Evolutionary conservation across 2,329 filamentous ascomycete species (phyloP), one percentile per base, ranked within the genome.

Genomic region (Bertia moriformis): DNA sequence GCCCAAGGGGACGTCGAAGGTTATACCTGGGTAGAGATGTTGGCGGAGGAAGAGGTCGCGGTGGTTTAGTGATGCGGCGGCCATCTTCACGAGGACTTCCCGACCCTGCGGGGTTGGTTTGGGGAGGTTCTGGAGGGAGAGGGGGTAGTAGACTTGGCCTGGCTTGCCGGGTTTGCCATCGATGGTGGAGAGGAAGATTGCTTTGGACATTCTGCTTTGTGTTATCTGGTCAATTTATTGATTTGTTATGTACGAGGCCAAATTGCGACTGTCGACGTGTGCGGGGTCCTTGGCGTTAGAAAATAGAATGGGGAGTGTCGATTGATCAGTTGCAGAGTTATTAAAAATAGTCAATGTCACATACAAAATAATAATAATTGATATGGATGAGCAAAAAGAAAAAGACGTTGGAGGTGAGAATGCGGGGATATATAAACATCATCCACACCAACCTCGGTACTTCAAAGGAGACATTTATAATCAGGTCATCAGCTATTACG

Each of bases 41-140:
- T 80, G 75, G 38, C 77, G 73, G 47, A 78, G 67, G 60, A 80
- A 81, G 44, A 80, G 68, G 51, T 81, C 76, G 51, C 76, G 73
- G 58, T 81, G 76, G 57, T 81, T 81, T 22, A 81, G 64, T 12
- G 76, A 35, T 7, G 32, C 32, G 12, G 32, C 32, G 7, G 32
- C 17, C 10, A 35, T 10, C 17, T 18, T 35, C 7, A 35, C 7
- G 12, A 35, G 32, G 15, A 35, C 10, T 18, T 35, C 32, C 10
- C 32, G 32, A 7, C 32, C 32, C 15, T 10, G 10, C 7, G 32
- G 32, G 7, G 32, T 35, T 7, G 32, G 32, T 15, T 14, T 35
- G 7, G 32, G 32, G 12, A 12, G 7, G 12, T 7, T 35, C 10
- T 17, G 32, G 32, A 35, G 32, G 15, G 32, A 12, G 32, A 35